Evolutionary conservation across 805 yeast species (phyloP).

Genomic region (Danielia oregonensis): DNA sequence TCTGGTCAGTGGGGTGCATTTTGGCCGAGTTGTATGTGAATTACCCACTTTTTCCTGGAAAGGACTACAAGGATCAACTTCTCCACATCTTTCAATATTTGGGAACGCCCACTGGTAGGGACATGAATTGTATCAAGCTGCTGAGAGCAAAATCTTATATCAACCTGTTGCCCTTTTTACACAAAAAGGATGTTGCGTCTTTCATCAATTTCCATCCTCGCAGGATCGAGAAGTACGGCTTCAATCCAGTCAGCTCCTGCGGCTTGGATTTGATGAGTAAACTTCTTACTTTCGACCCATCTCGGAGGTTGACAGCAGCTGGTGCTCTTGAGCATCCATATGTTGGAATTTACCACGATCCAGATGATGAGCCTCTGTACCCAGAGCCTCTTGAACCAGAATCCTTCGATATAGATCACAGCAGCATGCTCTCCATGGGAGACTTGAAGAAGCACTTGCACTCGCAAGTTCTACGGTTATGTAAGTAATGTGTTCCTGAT

Average conservation of each 20-base stretch:
- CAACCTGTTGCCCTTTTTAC: slow-evolving; percentile 11
- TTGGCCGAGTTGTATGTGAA: slow-evolving; percentile 63
- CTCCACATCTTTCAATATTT: slow-evolving; percentile 62
- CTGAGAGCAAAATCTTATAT: slow-evolving; percentile 13
- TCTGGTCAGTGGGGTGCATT: slow-evolving; percentile 81
- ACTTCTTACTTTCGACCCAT: slow-evolving; percentile 13
- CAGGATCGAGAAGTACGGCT: slow-evolving; percentile 10
- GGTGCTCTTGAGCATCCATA: slow-evolving; percentile 48
- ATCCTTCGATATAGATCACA: slow-evolving; percentile 12
- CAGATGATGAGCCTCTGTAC: slow-evolving; percentile 13
- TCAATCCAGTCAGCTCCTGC: slow-evolving; percentile 9
- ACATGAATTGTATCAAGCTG: slow-evolving; percentile 13
- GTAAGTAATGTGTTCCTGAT: too few relatives aligned
- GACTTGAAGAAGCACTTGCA: slow-evolving; percentile 12
- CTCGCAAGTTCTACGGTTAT: too few relatives aligned
- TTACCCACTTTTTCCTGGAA: slow-evolving; percentile 70
- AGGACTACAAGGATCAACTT: slow-evolving; percentile 67
- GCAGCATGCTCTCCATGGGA: slow-evolving; percentile 9
- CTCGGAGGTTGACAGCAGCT: slow-evolving; percentile 8
- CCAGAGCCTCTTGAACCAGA: slow-evolving; percentile 11
- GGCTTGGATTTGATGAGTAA: slow-evolving; percentile 14
- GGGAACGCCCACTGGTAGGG: slow-evolving; percentile 56
- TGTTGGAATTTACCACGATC: slow-evolving; percentile 93
- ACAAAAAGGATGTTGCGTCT: slow-evolving; percentile 3
- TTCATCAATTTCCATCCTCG: slow-evolving; percentile 11